Percentiles rank a stretch among this genome's conserved stretches.
phyloP scores from a whole-genome alignment of 139 green algal genomes.

The Protoeuglena noctilucae region DNA sequence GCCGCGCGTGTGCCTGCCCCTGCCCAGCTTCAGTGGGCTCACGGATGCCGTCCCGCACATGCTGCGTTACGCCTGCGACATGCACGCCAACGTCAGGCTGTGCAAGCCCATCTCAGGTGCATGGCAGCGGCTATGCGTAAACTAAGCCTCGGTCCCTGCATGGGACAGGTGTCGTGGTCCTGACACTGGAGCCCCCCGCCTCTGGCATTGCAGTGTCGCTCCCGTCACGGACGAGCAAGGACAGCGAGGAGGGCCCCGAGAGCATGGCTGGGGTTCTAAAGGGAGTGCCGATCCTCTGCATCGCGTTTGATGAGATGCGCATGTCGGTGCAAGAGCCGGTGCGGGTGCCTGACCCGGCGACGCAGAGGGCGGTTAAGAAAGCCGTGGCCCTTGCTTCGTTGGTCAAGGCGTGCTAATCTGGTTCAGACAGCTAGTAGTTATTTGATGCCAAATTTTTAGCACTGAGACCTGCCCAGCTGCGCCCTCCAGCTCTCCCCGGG shows the following conservation, averaged over 20 bases:
- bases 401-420: too few species aligned
- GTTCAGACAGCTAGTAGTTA: too few species aligned
- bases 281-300: conserved; percentile 42
- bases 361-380: too few species aligned
- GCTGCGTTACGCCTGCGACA: conserved; percentile 57
- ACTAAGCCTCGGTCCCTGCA: too few species aligned
- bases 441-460: too few species aligned
- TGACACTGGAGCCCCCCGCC: too few species aligned
- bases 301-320: conserved; percentile 67
- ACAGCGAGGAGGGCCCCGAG: conserved; percentile 28
- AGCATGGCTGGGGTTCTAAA: conserved; percentile 39
- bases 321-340: conserved; percentile 19
- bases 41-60: conserved; percentile 47
- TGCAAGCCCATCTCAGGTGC: conserved; percentile 5
- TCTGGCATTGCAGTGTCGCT: conserved; percentile 1
- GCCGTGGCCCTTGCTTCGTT: too few species aligned
- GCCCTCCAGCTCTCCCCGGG: too few species aligned
- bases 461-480: too few species aligned
- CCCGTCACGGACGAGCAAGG: too few species aligned
- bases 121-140: background rate
- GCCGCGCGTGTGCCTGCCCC: conserved; percentile 21
- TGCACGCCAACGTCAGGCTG: conserved; percentile 42
- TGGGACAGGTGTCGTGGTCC: too few species aligned
- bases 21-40: conserved; percentile 62
- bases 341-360: too few species aligned